Evolutionary conservation across 2,329 filamentous ascomycete species (phyloP).

Genomic region (Neonectria coccinea): DNA sequence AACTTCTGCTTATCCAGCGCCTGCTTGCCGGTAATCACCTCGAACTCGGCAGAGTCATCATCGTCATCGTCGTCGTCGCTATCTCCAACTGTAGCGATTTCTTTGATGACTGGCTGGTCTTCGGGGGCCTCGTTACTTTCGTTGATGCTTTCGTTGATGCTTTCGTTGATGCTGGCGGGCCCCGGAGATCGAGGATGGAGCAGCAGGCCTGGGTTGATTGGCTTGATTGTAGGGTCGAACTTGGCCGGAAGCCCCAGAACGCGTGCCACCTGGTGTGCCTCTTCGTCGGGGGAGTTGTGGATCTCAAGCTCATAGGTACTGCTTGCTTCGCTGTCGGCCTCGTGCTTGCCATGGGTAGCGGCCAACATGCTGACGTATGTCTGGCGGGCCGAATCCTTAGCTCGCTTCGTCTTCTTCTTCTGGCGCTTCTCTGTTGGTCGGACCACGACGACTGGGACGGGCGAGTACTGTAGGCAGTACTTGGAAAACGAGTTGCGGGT

Average conservation of each 20-base stretch:
- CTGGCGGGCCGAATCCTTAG: slow-evolving; percentile 78
- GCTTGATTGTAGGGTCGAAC: slow-evolving; percentile 74
- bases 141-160: slow-evolving; percentile 18
- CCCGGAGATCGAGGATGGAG: slow-evolving; percentile 30
- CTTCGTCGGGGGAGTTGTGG: slow-evolving; percentile 68
- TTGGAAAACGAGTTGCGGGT: slow-evolving; percentile 87
- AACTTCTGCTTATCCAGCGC: slow-evolving; percentile 59
- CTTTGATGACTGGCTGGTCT: slow-evolving; percentile 39
- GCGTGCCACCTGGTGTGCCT: slow-evolving; percentile 73
- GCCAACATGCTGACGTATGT: slow-evolving; percentile 84
- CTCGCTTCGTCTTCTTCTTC: slow-evolving; percentile 89
- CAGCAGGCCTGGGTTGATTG: slow-evolving; percentile 53
- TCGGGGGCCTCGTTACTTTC: slow-evolving; percentile 36
- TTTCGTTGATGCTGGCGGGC: slow-evolving; percentile 31
- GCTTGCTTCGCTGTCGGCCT: slow-evolving; percentile 67
- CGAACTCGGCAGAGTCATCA: slow-evolving; percentile 58
- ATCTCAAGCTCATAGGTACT: slow-evolving; percentile 67
- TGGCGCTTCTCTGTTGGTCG: slow-evolving; percentile 87
- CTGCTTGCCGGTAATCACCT: slow-evolving; percentile 58
- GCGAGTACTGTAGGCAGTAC: slow-evolving; percentile 93
- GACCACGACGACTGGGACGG: slow-evolving; percentile 92
- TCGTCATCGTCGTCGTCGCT: slow-evolving; percentile 55
- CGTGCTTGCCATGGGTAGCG: slow-evolving; percentile 67
- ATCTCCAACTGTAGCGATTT: slow-evolving; percentile 52
- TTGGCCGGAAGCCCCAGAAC: slow-evolving; percentile 71